These are phyloP conservation scores for Endoconidiophora polonica DNA, from an alignment of 2,329 filamentous ascomycete species.

Conservation along the genomic window DNA sequence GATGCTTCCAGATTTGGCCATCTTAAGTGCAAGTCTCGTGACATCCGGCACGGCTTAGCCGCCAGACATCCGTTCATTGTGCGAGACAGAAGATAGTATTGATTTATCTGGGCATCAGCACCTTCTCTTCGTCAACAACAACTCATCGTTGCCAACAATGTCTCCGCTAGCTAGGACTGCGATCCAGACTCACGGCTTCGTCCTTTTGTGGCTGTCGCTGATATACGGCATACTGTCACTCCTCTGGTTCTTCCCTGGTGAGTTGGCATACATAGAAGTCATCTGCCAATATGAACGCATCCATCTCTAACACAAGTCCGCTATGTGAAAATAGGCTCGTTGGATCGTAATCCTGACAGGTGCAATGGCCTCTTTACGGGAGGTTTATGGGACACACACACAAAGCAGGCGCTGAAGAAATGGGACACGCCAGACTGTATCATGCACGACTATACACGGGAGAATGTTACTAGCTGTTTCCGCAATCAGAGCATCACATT, in stretches of 20 bases:
- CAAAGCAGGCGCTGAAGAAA: conserved; percentile 23
- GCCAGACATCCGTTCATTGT: too few relatives aligned
- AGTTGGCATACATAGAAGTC: background rate
- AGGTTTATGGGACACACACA: conserved; percentile 31
- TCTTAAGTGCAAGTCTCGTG: too few relatives aligned
- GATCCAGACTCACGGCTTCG: background rate
- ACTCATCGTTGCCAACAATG: too few relatives aligned
- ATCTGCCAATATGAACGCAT: background rate
- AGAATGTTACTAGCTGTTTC: conserved; percentile 38
- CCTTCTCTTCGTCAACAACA: too few relatives aligned
- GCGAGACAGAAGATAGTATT: too few relatives aligned
- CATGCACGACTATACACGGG: conserved; percentile 34
- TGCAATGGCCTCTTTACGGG: conserved; percentile 33
- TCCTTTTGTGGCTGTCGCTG: too few relatives aligned
- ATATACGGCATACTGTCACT: background rate
- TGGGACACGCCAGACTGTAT: conserved; percentile 47
- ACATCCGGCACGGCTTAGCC: too few relatives aligned
- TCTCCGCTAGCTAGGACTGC: too few relatives aligned
- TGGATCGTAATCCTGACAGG: conserved; percentile 25
- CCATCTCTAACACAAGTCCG: too few relatives aligned
- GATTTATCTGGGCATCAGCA: too few relatives aligned
- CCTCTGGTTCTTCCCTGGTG: background rate
- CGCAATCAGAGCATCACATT: conserved; percentile 36
- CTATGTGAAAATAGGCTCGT: conserved; percentile 19
- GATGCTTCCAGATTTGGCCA: too few relatives aligned